Evolutionary conservation across 768 basidiomycete genomes (phyloP), one percentile per base, ranked within the genome.

Genomic region (Naganishia vishniacii): DNA sequence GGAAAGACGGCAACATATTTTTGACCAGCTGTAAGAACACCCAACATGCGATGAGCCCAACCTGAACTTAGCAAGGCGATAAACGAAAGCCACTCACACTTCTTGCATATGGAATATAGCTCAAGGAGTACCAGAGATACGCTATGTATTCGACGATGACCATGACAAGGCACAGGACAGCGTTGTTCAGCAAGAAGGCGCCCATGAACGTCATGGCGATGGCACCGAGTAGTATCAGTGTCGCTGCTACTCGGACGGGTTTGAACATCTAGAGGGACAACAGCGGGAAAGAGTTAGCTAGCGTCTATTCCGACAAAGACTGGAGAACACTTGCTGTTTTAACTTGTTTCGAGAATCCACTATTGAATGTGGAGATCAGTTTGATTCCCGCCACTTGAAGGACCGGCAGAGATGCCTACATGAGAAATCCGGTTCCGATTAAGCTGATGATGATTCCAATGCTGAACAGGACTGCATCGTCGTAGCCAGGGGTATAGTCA

Each of bases 71-170:
- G 11, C 28, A 9, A 15, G 7, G 7, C 7, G 34, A 37, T 15
- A 37, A 15, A 37, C 34, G 34, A 37, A 37, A 56, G 40, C 4
- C 4, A 56, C 53, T 56, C 13, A 56, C 53, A 6, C 11, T 56
- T 34, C 53, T 37, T n/a, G 92, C 92, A 71, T 93, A 94, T 2
- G 92, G 92, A 70, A 97, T 90, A 79, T 93, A 95, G 13, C 71
- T 75, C 11, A 80, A 68, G 11, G 69, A 75, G 67, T 79, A 93
- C 91, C 91, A 95, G 23, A 87, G 84, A 78, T 88, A 94, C 6
- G 91, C 92, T 63, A 94, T 81, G 77, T 89, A 94, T 77, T 93
- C 86, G 76, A 95, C 80, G 78, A 94, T 82, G 65, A 95, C 92
- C 75, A 95, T 89, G 64, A 78, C 66, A 48, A 78, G 75, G 62